Percentiles rank a stretch among this genome's conserved stretches.
Evolutionary conservation across 805 yeast species (phyloP).

Genomic region (Zygosaccharomyces kombuchaensis): DNA sequence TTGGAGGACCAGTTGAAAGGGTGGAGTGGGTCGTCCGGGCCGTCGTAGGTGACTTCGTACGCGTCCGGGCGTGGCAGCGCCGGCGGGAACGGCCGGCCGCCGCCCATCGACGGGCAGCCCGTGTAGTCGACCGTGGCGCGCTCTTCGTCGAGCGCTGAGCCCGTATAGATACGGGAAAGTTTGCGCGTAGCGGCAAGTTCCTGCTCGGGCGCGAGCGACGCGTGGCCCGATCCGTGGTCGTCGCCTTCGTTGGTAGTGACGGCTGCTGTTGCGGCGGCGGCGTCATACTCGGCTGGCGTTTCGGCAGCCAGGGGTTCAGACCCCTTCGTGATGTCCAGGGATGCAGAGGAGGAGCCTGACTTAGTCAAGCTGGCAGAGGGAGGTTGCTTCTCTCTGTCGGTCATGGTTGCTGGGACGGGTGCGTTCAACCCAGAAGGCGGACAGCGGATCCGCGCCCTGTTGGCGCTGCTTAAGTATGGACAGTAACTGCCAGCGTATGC

Average conservation of each 20-base stretch:
- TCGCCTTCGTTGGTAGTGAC: neutral
- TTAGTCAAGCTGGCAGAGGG: too few species aligned
- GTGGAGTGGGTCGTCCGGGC: slow-evolving; percentile 71
- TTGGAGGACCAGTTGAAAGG: slow-evolving; percentile 71
- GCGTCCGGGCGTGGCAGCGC: slow-evolving; percentile 48
- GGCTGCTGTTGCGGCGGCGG: neutral
- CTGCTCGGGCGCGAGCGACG: slow-evolving; percentile 12
- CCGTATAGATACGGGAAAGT: slow-evolving; percentile 43
- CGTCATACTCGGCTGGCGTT: neutral
- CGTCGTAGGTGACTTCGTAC: slow-evolving; percentile 70
- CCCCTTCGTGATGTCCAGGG: too few species aligned
- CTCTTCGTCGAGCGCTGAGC: slow-evolving; percentile 30
- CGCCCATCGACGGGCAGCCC: slow-evolving; percentile 61
- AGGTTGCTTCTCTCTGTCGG: too few species aligned
- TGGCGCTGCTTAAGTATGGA: too few species aligned
- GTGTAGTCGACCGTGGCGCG: slow-evolving; percentile 31
- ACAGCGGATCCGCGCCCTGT: too few species aligned
- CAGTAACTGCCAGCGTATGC: too few species aligned
- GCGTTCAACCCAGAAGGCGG: too few species aligned
- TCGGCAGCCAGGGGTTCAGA: too few species aligned
- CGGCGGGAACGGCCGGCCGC: slow-evolving; percentile 60
- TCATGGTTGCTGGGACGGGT: too few species aligned
- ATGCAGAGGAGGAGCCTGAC: too few species aligned
- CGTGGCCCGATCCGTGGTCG: neutral
- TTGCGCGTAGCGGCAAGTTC: slow-evolving; percentile 30